These are phyloP conservation scores for Iris pallida DNA, from an alignment of 116 monocot genomes.

Conservation along the genomic window DNA sequence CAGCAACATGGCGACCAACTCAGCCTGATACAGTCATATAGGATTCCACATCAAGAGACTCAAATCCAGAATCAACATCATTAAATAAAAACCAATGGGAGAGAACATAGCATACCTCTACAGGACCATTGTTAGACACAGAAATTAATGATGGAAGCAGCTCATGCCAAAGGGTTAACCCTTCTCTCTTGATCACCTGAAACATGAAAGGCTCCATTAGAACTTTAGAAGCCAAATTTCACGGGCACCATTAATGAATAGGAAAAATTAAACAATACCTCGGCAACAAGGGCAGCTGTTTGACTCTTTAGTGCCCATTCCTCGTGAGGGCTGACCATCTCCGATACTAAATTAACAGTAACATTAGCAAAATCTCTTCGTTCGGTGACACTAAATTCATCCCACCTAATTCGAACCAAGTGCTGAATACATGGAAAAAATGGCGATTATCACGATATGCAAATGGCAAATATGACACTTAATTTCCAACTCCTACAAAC, in stretches of 20 bases:
- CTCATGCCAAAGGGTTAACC: constrained; percentile 69
- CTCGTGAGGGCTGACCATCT: constrained; percentile 64
- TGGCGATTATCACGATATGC: too few relatives aligned
- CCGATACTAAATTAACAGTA: constrained; percentile 53
- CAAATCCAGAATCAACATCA: neutral
- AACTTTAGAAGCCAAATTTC: constrained; percentile 6
- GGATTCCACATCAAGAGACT: neutral
- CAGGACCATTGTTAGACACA: constrained; percentile 72
- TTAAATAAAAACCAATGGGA: neutral
- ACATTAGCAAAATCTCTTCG: constrained; percentile 71
- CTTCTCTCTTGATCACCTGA: constrained; percentile 89
- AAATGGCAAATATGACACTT: too few relatives aligned
- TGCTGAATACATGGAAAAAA: constrained; percentile 48
- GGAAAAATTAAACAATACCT: constrained; percentile 39
- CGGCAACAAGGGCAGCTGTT: constrained; percentile 84
- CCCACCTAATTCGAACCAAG: constrained; percentile 93
- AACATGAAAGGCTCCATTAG: neutral
- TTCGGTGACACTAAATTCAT: constrained; percentile 62
- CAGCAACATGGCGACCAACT: constrained; percentile 89
- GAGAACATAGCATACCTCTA: constrained; percentile 47
- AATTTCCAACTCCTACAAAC: too few relatives aligned
- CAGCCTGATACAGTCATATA: constrained; percentile 47
- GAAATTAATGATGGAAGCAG: constrained; percentile 73
- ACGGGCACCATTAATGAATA: neutral
- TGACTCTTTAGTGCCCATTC: constrained; percentile 98